phyloP scores from a whole-genome alignment of 768 basidiomycete genomes.

The Lentinula sp. region DNA sequence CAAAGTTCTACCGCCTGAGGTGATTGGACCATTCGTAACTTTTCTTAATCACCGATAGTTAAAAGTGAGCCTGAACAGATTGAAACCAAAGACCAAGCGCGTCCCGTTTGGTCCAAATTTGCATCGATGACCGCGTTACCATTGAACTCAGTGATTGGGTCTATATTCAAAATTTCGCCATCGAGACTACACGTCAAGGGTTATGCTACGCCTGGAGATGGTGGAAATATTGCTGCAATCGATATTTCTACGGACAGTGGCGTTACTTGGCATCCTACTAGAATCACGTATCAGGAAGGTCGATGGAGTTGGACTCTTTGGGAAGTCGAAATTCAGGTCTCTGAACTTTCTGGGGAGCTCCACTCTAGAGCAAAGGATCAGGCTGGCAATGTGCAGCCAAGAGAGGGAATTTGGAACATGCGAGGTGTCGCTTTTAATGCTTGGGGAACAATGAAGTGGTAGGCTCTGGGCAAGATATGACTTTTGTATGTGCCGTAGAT shows the following conservation, averaged over 20 bases:
- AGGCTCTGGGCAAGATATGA: neutral
- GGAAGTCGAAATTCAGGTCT: constrained; percentile 42
- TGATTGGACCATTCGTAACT: constrained; percentile 16
- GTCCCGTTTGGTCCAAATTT: constrained; percentile 43
- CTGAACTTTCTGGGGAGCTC: constrained; percentile 27
- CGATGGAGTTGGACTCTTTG: constrained; percentile 74
- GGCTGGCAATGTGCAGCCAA: constrained; percentile 41
- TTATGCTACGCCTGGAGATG: constrained; percentile 45
- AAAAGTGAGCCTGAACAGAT: constrained; percentile 23
- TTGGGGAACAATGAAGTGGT: constrained; percentile 29
- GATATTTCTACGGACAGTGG: constrained; percentile 52
- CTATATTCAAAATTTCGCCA: constrained; percentile 24
- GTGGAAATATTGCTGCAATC: constrained; percentile 39
- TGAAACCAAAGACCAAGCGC: constrained; percentile 38
- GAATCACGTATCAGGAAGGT: constrained; percentile 54
- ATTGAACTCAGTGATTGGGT: constrained; percentile 57
- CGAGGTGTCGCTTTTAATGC: constrained; percentile 57
- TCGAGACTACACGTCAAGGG: constrained; percentile 43
- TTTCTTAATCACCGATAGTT: neutral
- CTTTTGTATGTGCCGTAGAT: neutral
- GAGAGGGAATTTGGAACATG: constrained; percentile 55
- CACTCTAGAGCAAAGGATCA: constrained; percentile 49
- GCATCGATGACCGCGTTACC: constrained; percentile 55
- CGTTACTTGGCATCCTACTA: constrained; percentile 40
- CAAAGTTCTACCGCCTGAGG: constrained; percentile 51